These are phyloP conservation scores for Fusarium floridanum DNA, from an alignment of 2,329 filamentous ascomycete genomes.

Conservation along the genomic window DNA sequence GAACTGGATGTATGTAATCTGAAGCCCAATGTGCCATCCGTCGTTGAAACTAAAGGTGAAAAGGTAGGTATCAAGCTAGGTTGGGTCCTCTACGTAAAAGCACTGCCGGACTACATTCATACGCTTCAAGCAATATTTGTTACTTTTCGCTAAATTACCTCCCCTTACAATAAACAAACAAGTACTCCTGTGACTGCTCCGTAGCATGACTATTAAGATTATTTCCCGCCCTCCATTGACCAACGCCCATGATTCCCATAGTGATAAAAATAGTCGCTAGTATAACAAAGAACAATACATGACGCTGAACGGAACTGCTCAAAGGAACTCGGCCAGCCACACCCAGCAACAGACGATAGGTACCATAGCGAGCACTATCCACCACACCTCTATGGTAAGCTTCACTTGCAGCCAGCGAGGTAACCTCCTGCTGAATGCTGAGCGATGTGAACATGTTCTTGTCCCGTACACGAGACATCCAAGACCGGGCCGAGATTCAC, in stretches of 20 bases:
- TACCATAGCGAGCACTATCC: conserved; percentile 59
- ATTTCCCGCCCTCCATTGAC: neutral
- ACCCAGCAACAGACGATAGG: conserved; percentile 57
- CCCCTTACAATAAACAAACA: neutral
- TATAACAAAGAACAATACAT: neutral
- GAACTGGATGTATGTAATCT: too few relatives aligned
- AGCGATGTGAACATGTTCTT: conserved; percentile 59
- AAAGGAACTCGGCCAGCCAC: conserved; percentile 48
- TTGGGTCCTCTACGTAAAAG: neutral
- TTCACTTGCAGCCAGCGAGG: conserved; percentile 60
- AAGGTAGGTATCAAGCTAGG: neutral
- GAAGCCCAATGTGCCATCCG: too few relatives aligned
- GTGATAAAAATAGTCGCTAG: neutral
- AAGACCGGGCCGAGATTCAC: conserved; percentile 67
- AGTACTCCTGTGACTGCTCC: neutral
- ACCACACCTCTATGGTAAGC: conserved; percentile 63
- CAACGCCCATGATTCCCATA: neutral
- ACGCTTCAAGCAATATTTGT: neutral
- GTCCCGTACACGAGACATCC: conserved; percentile 69
- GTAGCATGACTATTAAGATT: neutral
- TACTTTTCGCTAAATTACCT: neutral
- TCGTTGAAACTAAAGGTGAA: neutral
- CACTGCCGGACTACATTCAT: neutral
- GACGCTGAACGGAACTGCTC: neutral
- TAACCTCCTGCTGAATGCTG: conserved; percentile 59